Evolutionary conservation across 768 basidiomycete genomes (phyloP), one percentile per base, ranked within the genome.

Genomic region (Artomyces pyxidatus): DNA sequence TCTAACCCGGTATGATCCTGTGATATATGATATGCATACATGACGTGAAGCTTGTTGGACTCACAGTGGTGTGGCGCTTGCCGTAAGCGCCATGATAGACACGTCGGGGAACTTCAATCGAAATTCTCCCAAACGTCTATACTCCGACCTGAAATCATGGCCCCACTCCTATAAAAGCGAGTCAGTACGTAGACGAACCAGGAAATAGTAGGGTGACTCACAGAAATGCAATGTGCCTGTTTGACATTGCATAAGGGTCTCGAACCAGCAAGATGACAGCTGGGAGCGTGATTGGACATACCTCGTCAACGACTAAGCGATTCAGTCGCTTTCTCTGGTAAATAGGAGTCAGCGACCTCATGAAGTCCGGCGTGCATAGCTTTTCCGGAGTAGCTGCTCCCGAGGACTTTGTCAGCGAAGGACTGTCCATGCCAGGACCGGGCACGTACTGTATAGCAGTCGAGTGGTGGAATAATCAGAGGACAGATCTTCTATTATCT

Each of bases 31-130:
- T 21, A 27, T 42, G 50, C 48, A 57, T 22, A 37, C 45, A n/a
- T n/a, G 6, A 26, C 4, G 19, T 27, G 9, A 9, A 22, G n/a
- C 14, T 21, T 27, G 4, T 41, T 23, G 19, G 11, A 63, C 76
- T 23, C 63, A 88, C 86, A 65, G 63, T 37, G 78, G 64, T 6
- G 89, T 92, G 3, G 89, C 88, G 12, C 85, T 88, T 2, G 89
- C 88, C 1, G 88, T 92, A 32, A 92, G 65, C 3, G 89, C 89
- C 86, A 90, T 92, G 56, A 93, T 83, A 0, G 90, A 89, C 4
- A 91, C 76, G 48, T 73, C 68, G 1, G 75, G 74, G 58, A 82
- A 90, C 25, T 69, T 71, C 30, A 76, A 69, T 1, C 89, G 77
- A 61, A 93, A 86, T 32, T 67, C 61, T 4, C 88, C 89, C 21